These are phyloP conservation scores for Cynara cardunculus DNA, from an alignment of 129 eudicot species.

Conservation along the genomic window DNA sequence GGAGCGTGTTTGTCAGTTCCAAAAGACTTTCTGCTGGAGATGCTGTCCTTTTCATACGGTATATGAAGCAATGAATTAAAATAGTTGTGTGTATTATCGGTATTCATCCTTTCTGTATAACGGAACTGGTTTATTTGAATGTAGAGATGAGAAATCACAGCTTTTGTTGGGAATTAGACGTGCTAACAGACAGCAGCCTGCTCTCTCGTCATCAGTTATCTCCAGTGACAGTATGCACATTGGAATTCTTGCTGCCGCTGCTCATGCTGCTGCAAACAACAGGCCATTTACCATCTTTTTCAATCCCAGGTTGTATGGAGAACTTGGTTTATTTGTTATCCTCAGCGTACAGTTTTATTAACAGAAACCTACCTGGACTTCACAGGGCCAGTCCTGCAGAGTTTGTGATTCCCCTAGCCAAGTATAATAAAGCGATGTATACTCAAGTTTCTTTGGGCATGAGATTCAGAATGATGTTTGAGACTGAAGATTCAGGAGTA, in stretches of 20 bases:
- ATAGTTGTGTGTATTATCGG: not conserved
- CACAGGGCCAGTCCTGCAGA: slow-evolving; percentile 87
- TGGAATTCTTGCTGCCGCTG: slow-evolving; percentile 96
- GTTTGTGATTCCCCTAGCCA: slow-evolving; percentile 88
- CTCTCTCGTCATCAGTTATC: slow-evolving; percentile 91
- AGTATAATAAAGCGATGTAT: slow-evolving; percentile 90
- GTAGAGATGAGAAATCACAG: slow-evolving; percentile 90
- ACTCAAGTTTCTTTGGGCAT: slow-evolving; percentile 83
- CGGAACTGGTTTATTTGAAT: slow-evolving; percentile 15
- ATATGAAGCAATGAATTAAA: slow-evolving; percentile 8
- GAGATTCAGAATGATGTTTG: slow-evolving; percentile 98
- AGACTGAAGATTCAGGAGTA: slow-evolving; percentile 87
- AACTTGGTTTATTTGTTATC: not conserved
- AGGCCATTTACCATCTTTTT: slow-evolving; percentile 93
- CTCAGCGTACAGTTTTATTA: not conserved
- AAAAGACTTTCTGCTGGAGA: slow-evolving; percentile 88
- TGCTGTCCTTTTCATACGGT: slow-evolving; percentile 83
- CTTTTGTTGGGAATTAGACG: slow-evolving; percentile 77
- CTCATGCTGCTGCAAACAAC: slow-evolving; percentile 94
- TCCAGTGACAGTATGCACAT: slow-evolving; percentile 98
- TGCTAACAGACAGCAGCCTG: slow-evolving; percentile 87
- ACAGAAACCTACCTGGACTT: not conserved
- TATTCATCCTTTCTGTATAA: not conserved
- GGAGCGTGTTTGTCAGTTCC: slow-evolving; percentile 90
- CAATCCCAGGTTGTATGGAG: slow-evolving; percentile 68